Evolutionary conservation across 2,329 filamentous ascomycete genomes (phyloP), one percentile per base, ranked within the genome.

Genomic region (Aspergillus pseudonomiae): DNA sequence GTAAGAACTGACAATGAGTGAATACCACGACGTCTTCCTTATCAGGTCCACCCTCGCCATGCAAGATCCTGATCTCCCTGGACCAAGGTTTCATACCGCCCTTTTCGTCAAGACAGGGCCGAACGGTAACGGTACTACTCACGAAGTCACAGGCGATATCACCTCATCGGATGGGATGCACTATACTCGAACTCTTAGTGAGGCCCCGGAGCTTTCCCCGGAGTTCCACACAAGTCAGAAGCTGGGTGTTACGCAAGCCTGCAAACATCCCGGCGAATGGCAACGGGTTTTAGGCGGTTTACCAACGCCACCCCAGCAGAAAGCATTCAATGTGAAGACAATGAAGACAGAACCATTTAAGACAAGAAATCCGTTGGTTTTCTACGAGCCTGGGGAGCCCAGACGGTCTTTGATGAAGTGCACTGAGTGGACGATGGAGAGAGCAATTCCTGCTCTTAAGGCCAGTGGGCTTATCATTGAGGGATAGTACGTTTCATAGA

Each of bases 341-440:
- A 62, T 65, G 59, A 63, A 36, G 24, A 67, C 63, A 7, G 65
- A 65, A 34, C 63, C 63, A 1, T 63, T 67, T 12, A 67, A 67
- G 48, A 57, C 10, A 0, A 41, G 34, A 30, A 28, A 41, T 2
- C 59, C 63, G 7, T 56, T 65, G 41, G 39, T 24, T 2, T 65
- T 67, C 21, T 62, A 65, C 39, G 56, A 54, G 34, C n/a, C 30
- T 2, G 61, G 57, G 2, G 63, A 64, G n/a, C 28, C 14, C 3
- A 53, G 59, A 21, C 34, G 26, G 30, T 52, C 55, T 9, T 58
- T 67, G 46, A 32, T 62, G 3, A 67, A 67, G 34, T 68, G 66
- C 46, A 65, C 66, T 0, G 66, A 68, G 53, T 68, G 66, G 66
- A 65, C 63, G 6, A 12, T 65, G 30, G 48, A 65, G 11, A 32